Evolutionary conservation across 1,284 basidiomycete genomes (phyloP).

Genomic region (Leccinum pachyderme): DNA sequence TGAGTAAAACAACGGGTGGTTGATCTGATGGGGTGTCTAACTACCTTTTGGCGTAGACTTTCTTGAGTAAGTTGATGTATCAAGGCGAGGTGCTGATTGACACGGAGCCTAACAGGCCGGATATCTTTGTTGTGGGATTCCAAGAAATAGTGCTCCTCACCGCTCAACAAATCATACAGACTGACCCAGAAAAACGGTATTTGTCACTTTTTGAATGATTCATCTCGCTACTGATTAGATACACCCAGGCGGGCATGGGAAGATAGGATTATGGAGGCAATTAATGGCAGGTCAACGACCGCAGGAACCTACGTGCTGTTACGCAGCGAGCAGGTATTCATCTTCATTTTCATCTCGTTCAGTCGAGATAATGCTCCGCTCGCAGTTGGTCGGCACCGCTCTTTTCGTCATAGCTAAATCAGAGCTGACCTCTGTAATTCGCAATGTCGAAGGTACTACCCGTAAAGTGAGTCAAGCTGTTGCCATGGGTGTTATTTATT

Average conservation of each 20-base stretch:
- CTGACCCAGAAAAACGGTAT: slow-evolving; percentile 91
- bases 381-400: slow-evolving; percentile 90
- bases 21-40: slow-evolving; percentile 1
- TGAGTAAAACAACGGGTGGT: slow-evolving; percentile 38
- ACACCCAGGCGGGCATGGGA: slow-evolving; percentile 81
- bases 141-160: slow-evolving; percentile 98
- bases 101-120: slow-evolving; percentile 56
- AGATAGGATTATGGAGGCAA: slow-evolving; percentile 73
- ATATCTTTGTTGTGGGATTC: slow-evolving; percentile 90
- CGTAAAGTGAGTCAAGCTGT: slow-evolving; percentile 64
- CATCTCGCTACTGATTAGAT: background rate
- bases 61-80: slow-evolving; percentile 50
- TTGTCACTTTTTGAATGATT: background rate
- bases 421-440: slow-evolving; percentile 73
- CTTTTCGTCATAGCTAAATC: slow-evolving; percentile 84
- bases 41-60: slow-evolving; percentile 38
- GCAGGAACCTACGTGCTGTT: slow-evolving; percentile 80
- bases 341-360: background rate
- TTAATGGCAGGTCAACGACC: slow-evolving; percentile 67
- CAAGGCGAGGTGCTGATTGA: slow-evolving; percentile 4
- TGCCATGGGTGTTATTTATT: background rate
- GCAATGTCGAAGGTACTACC: slow-evolving; percentile 88
- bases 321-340: slow-evolving; percentile 81
- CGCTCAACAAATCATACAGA: slow-evolving; percentile 94
- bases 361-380: slow-evolving; percentile 5